Conservation (phyloP, 169 alveolate species). For the Cytauxzoon felis region DNA sequence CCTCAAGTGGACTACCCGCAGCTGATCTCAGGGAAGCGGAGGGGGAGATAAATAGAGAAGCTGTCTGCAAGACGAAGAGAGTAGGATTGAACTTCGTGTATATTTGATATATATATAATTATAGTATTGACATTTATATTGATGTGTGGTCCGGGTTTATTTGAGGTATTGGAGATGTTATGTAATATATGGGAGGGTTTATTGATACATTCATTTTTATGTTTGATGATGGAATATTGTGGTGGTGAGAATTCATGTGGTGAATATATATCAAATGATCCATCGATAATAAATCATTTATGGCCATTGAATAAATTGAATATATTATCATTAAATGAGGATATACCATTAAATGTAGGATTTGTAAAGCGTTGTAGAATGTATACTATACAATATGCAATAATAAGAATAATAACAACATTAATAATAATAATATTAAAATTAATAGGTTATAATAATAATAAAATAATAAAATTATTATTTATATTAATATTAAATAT, state of each 20-base stretch:
- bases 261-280: slow-evolving; percentile 46
- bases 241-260: slow-evolving; percentile 64
- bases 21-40: no score
- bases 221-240: slow-evolving; percentile 64
- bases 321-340: slow-evolving; percentile 41
- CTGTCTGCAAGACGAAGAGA: no score
- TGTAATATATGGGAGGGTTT: slow-evolving; percentile 63
- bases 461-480: slow-evolving; percentile 2
- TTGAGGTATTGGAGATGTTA: slow-evolving; percentile 51
- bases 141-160: slow-evolving; percentile 20
- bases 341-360: slow-evolving; percentile 63
- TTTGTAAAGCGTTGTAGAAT: slow-evolving; percentile 56
- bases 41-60: no score
- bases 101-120: background rate
- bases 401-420: slow-evolving; percentile 37
- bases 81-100: background rate
- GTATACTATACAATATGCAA: slow-evolving; percentile 63
- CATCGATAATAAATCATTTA: slow-evolving; percentile 42
- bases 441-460: slow-evolving; percentile 20
- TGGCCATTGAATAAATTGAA: slow-evolving; percentile 51
- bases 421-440: slow-evolving; percentile 23
- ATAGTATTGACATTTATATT: slow-evolving; percentile 36
- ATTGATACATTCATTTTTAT: slow-evolving; percentile 55
- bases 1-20: no score
- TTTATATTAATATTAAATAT: slow-evolving; percentile 23